A percentile compares a stretch with the other conserved stretches of the same genome.
Evolutionary conservation across 2,329 filamentous ascomycete genomes (phyloP).

Genomic region (Aspergillus alliaceus): DNA sequence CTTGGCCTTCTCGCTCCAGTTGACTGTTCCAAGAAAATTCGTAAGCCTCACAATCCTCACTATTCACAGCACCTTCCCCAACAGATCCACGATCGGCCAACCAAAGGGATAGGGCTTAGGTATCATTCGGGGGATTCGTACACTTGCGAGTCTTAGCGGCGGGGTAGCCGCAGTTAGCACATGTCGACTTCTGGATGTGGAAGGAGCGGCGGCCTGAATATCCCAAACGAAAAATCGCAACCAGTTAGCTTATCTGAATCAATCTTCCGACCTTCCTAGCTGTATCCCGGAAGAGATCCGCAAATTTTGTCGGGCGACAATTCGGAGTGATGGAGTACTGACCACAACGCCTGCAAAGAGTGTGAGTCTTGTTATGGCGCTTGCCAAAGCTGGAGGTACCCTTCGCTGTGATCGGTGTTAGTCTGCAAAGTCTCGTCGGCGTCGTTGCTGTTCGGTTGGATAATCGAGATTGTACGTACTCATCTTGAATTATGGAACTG

Average conservation of each 20-base stretch:
- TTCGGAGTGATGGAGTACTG: conserved; percentile 51
- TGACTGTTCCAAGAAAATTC: conserved; percentile 62
- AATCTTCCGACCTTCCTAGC: conserved; percentile 9
- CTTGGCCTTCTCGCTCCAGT: conserved; percentile 99
- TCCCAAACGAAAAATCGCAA: conserved; percentile 26
- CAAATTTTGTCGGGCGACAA: conserved; percentile 12
- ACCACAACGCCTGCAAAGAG: conserved; percentile 97
- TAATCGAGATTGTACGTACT: conserved; percentile 50
- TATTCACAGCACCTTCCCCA: conserved; percentile 4
- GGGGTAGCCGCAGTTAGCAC: conserved; percentile 93
- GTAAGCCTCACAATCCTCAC: conserved; percentile 26
- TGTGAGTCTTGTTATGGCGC: conserved; percentile 98
- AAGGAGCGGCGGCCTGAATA: conserved; percentile 83
- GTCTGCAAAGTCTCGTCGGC: conserved; percentile 33
- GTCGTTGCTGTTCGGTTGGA: conserved; percentile 19
- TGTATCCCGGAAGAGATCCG: conserved; percentile 15
- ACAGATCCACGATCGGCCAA: conserved; percentile 10
- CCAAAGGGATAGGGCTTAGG: conserved; percentile 11
- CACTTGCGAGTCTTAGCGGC: conserved; percentile 97
- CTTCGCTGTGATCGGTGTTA: conserved; percentile 61
- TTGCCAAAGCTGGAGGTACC: conserved; percentile 71
- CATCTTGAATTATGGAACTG: conserved; percentile 58
- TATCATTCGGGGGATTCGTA: conserved; percentile 57
- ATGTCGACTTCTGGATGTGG: conserved; percentile 99
- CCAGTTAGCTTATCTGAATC: conserved; percentile 30